These are phyloP conservation scores for Nadsonia fulvescens DNA, from an alignment of 805 yeast genomes.

Conservation along the genomic window DNA sequence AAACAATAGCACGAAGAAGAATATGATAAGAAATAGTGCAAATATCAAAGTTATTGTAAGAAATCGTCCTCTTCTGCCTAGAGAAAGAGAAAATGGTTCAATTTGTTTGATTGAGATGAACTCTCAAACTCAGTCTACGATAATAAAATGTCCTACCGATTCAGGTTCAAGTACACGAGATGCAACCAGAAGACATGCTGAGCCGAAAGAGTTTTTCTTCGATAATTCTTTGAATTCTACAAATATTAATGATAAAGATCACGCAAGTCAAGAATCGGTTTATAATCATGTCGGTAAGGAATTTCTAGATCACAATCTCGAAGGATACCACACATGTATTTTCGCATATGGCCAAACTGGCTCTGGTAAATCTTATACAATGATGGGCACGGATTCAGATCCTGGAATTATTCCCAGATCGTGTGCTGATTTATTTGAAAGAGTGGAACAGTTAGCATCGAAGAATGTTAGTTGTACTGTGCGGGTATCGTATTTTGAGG, in stretches of 20 bases:
- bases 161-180: constrained; percentile 7
- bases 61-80: constrained; percentile 19
- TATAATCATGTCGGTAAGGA: constrained; percentile 40
- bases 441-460: constrained; percentile 21
- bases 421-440: constrained; percentile 33
- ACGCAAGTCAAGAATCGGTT: constrained; percentile 30
- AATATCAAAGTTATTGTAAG: constrained; percentile 24
- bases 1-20: too few species aligned
- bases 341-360: constrained; percentile 76
- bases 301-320: constrained; percentile 40
- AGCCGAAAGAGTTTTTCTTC: constrained; percentile 26
- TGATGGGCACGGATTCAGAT: constrained; percentile 38
- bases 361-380: constrained; percentile 69
- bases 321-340: constrained; percentile 57
- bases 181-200: constrained; percentile 13
- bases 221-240: constrained; percentile 37
- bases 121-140: constrained; percentile 9
- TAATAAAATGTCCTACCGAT: constrained; percentile 9
- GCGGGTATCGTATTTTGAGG: constrained; percentile 48
- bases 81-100: constrained; percentile 10
- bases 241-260: constrained; percentile 18
- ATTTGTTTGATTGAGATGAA: constrained; percentile 9
- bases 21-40: too few species aligned
- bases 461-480: constrained; percentile 25
- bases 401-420: constrained; percentile 54